Percentiles rank a stretch among this genome's conserved stretches.
Conservation (phyloP, 208 protist species). For the Trypanosoma melophagium region DNA sequence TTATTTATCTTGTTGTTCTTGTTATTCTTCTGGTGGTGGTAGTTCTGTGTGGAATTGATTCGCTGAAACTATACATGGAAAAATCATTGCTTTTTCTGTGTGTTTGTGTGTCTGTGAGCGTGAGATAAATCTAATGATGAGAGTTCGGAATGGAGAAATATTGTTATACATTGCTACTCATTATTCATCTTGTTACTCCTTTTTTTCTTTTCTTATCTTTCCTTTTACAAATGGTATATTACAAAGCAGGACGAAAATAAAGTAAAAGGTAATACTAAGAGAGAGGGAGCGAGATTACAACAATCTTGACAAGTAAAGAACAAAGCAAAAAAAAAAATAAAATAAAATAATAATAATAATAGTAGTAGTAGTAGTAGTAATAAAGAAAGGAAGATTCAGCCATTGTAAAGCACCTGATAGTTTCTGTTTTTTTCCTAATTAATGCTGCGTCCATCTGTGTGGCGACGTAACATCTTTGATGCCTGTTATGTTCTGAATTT, state of each 20-base stretch:
- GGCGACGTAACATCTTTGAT: conserved; percentile 68
- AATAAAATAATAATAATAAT: too few species aligned
- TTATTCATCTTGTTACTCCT: neutral
- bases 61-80: too few species aligned
- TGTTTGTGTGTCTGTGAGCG: neutral
- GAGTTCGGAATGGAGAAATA: neutral
- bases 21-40: neutral
- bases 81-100: neutral
- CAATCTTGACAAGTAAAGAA: neutral
- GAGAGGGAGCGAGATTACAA: neutral
- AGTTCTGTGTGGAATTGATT: too few species aligned
- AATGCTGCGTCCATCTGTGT: conserved; percentile 43
- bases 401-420: neutral
- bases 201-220: neutral
- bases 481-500: conserved; percentile 91
- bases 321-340: too few species aligned
- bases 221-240: neutral
- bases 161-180: too few species aligned
- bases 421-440: neutral
- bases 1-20: neutral
- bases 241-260: neutral
- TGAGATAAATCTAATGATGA: neutral
- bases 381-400: neutral
- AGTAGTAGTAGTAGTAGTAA: too few species aligned
- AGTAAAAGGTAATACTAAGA: conserved; percentile 1